These are phyloP conservation scores for sunflower (Helianthus annuus) DNA, from an alignment of 129 eudicot genomes.

Conservation along the genomic window HanXRQr2.0-SUNRISE NC_035446.2:14138455-14138954, in stretches of 20 bases:
- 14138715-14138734: conserved; percentile 67
- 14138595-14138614: no score
- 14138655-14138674: conserved; percentile 80
- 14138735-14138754: conserved; percentile 55
- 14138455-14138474: no score
- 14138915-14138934: background rate
- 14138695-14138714: conserved; percentile 41
- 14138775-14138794: conserved; percentile 4
- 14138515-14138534: no score
- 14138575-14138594: no score
- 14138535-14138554: no score
- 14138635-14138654: conserved; percentile 80
- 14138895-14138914: conserved; percentile 10
- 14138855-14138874: background rate
- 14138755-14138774: conserved; percentile 26
- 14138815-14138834: background rate
- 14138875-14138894: conserved; percentile 26
- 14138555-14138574: no score
- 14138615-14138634: conserved; percentile 56
- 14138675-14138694: conserved; percentile 68
- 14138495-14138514: no score
- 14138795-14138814: background rate
- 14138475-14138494: no score
- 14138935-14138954: background rate
- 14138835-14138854: background rate